Evolutionary conservation across 768 basidiomycete species (phyloP), one percentile per base, ranked within the genome.

Genomic region (Asterophora parasitica): DNA sequence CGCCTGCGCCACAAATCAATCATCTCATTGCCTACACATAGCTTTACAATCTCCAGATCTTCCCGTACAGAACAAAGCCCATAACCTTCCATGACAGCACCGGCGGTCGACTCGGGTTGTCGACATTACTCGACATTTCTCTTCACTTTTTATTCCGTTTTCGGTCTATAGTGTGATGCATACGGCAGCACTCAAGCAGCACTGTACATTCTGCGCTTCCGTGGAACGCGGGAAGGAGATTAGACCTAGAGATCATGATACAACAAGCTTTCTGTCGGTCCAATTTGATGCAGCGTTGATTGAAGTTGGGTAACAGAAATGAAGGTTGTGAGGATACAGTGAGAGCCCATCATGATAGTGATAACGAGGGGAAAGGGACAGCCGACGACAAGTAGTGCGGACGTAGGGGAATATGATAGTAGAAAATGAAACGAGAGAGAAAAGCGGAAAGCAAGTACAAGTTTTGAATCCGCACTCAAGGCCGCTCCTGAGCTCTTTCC

Each of bases 401-500:
- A 10, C 9, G n/a, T 42, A 33, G 12, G 31, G 32, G 38, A 53
- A 45, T 11, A 44, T 42, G 30, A 19, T 28, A 38, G 17, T 48
- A 28, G 28, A 38, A 17, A 26, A 35, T 36, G 27, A 34, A 19
- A 49, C 31, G 31, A 45, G 31, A 41, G 33, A 20, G 26, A n/a
- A 34, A n/a, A 17, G 28, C 23, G 30, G 12, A 8, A 23, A 23
- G 3, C 3, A 12, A 9, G 39, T 37, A 46, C 26, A 51, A 17
- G 7, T 42, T 23, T 42, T 41, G 34, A 27, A 44, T 43, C 34
- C n/a, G 38, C 36, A 46, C 55, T 57, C 49, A 57, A 40, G 55
- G 23, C 28, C 44, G 47, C 45, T 45, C 42, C 40, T 52, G 54
- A 38, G 59, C 54, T 51, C 55, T 48, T 55, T 59, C 59, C 16